Evolutionary conservation across 441 rosid species (phyloP).

Genomic region (Populus tomentosa): DNA sequence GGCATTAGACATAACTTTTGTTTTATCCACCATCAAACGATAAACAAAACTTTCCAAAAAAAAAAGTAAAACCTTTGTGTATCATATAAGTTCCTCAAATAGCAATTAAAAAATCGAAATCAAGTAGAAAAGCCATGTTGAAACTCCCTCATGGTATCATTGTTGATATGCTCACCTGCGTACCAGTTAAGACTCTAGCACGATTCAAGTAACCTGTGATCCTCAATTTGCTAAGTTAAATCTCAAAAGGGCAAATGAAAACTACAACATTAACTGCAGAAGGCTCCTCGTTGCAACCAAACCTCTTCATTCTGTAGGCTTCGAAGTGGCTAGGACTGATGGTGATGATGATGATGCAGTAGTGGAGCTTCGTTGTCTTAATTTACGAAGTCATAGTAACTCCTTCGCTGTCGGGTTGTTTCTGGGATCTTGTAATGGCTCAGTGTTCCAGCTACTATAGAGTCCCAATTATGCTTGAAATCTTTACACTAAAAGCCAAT

Average conservation of each 20-base stretch:
- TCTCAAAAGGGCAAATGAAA: not conserved
- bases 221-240: not conserved
- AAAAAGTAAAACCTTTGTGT: too few relatives aligned
- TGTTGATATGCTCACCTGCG: not conserved
- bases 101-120: too few relatives aligned
- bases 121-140: not conserved
- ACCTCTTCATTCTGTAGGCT: not conserved
- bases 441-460: not conserved
- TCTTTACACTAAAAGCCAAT: not conserved
- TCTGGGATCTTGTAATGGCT: not conserved
- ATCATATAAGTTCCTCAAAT: too few relatives aligned
- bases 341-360: not conserved
- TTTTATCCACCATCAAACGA: too few relatives aligned
- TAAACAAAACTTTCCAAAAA: too few relatives aligned
- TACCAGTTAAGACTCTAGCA: not conserved
- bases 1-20: too few relatives aligned
- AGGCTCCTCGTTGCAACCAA: not conserved
- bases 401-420: not conserved
- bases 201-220: not conserved
- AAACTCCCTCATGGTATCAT: not conserved
- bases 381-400: not conserved
- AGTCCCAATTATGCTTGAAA: not conserved
- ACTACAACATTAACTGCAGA: not conserved
- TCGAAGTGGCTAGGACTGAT: not conserved
- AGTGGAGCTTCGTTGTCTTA: not conserved